phyloP scores from a whole-genome alignment of 1,284 basidiomycete species.

The Xerocomus minutiporus region DNA sequence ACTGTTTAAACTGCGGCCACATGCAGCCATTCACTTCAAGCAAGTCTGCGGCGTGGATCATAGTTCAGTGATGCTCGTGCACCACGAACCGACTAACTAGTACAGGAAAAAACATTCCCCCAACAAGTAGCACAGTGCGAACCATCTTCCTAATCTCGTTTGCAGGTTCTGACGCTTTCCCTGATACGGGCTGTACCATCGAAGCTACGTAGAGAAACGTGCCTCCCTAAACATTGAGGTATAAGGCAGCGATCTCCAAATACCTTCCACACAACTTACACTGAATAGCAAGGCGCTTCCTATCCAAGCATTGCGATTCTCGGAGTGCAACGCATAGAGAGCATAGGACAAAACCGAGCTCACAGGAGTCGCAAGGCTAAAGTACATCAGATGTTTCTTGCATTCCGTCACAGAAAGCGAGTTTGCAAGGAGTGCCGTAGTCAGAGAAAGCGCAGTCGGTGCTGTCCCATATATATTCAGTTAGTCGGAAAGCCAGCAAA shows the following conservation, averaged over 20 bases:
- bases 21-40: neutral
- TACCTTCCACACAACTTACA: constrained; percentile 40
- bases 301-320: constrained; percentile 52
- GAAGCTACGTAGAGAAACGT: constrained; percentile 95
- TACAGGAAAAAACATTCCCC: constrained; percentile 72
- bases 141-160: constrained; percentile 46
- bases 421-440: constrained; percentile 75
- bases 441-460: constrained; percentile 80
- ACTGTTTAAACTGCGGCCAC: neutral
- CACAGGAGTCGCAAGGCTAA: constrained; percentile 75
- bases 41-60: neutral
- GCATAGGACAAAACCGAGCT: constrained; percentile 70
- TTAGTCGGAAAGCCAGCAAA: constrained; percentile 4
- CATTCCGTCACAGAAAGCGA: constrained; percentile 64
- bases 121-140: constrained; percentile 52
- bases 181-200: constrained; percentile 72
- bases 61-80: constrained; percentile 37
- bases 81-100: constrained; percentile 46
- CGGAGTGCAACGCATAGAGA: constrained; percentile 53
- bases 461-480: constrained; percentile 41
- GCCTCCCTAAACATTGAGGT: constrained; percentile 59
- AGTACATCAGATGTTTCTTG: constrained; percentile 70
- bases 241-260: constrained; percentile 7
- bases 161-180: constrained; percentile 34
- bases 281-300: constrained; percentile 77